Percentiles rank a stretch among this genome's conserved stretches.
Conservation (phyloP, 1,284 basidiomycete species). For the Serendipita sp. region DNA sequence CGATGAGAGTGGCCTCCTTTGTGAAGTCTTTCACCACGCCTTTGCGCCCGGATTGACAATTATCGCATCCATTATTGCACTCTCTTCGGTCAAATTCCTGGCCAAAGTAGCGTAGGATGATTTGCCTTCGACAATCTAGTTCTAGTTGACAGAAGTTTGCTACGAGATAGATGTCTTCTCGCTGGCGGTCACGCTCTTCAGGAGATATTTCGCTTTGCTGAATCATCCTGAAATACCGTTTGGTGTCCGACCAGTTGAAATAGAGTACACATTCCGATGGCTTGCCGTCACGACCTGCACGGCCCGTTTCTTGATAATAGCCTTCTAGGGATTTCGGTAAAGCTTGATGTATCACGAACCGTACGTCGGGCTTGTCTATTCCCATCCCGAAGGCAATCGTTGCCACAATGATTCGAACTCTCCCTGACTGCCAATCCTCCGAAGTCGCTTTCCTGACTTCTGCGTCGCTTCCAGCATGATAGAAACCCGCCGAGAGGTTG, state of each 20-base stretch:
- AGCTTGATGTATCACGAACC: slow-evolving; percentile 56
- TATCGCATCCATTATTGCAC: slow-evolving; percentile 62
- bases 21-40: slow-evolving; percentile 39
- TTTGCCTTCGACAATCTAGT: slow-evolving; percentile 74
- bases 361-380: slow-evolving; percentile 22
- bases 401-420: slow-evolving; percentile 77
- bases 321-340: slow-evolving; percentile 58
- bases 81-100: slow-evolving; percentile 38
- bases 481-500: slow-evolving; percentile 60
- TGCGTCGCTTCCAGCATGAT: slow-evolving; percentile 68
- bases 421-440: slow-evolving; percentile 60
- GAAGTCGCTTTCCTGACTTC: slow-evolving; percentile 55
- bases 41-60: slow-evolving; percentile 41
- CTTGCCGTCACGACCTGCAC: slow-evolving; percentile 68
- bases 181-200: slow-evolving; percentile 44
- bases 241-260: slow-evolving; percentile 12
- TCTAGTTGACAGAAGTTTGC: slow-evolving; percentile 68
- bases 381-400: slow-evolving; percentile 97
- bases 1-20: slow-evolving; percentile 31
- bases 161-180: slow-evolving; percentile 41
- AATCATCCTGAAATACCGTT: slow-evolving; percentile 17
- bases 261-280: slow-evolving; percentile 48
- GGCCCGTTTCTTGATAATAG: slow-evolving; percentile 78
- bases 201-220: slow-evolving; percentile 19
- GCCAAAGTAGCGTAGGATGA: slow-evolving; percentile 59